Base-by-base conservation (phyloP, 73 alveolate genomes). In the Paramecium caudatum region DNA sequence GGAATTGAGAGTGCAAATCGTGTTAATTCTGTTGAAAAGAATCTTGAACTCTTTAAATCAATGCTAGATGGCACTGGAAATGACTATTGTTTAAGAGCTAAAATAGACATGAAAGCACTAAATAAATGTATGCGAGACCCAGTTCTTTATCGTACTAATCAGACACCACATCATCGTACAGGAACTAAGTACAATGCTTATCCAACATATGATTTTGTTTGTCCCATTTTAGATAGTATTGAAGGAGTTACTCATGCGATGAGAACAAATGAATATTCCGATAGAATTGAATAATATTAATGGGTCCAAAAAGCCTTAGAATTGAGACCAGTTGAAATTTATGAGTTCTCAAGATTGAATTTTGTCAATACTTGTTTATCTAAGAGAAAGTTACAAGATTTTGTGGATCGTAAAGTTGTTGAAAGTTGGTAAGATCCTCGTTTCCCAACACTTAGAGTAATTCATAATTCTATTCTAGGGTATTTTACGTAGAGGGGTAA, bases 371-470 rank as follows among this genome's bases (percentile, higher is more conserved):
- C 99, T 41, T 90, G 97, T 81, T 95, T 97, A 48, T 83, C 97
- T 37, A 97, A 97, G 93, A 95, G 99, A 91, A 94, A 92, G 37
- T 95, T 97, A 68, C 92, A 97, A 86, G 91, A 96, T 94, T 94
- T 97, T 86, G 99, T 97, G 34, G 99, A 96, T 90, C 30, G 94
- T 37, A 96, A 96, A 13, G 85, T 91, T 36, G 99, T 96, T 50
- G 99, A 97, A 33, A 99, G 99, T 7, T 98, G 99, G 99, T 94
- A 96, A 65, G 99, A 98, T 91, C 99, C 99, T 23, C 95, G 99
- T 82, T 98, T 98, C 97, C 99, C 99, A 41, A 98, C 99, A 17
- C 94, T 92, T 17, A 48, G 61, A 82, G n/a, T n/a, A n/a, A n/a
- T n/a, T n/a, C n/a, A n/a, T n/a, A n/a, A n/a, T n/a, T n/a, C n/a